Base-by-base conservation (phyloP, 192 early-diverging fungal species). In the Linnemannia hyalina region DNA sequence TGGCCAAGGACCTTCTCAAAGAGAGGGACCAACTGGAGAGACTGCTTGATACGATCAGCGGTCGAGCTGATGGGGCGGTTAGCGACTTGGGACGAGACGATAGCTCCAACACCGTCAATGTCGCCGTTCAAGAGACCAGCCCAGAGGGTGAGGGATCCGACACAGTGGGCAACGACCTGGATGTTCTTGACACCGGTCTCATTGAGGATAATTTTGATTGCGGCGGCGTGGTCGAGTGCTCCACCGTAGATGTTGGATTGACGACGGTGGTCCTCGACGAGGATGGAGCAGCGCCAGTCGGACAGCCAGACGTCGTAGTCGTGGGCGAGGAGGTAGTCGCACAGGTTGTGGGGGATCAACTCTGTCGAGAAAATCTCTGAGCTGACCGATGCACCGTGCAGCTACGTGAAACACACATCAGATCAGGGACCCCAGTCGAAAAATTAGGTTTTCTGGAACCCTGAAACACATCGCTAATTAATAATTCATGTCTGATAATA, bases 281-380 rank as follows among this genome's bases (percentile, higher is more conserved):
- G 29, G 73, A 82, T 77, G 1, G 89, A 87, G 26, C 77, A 54
- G 47, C 89, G 81, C 81, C 82, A 84, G 73, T 90, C 89, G 6
- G 80, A 77, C n/a, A 90, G 73, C 75, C 80, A 90, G 40, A 90
- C 89, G 77, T 90, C 89, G 47, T 90, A 90, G 29, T 82, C 80
- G 26, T 90, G 44, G 20, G 82, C 83, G 8, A 90, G 29, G 36
- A 90, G 77, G 72, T 78, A 89, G 76, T 90, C 89, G 42, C 84
- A 83, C 60, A 90, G 68, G 49, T 76, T 90, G 44, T 88, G 81
- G 32, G 81, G 77, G 29, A 84, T 75, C 76, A 90, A 78, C 32
- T 74, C 72, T n/a, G 89, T 90, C n/a, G 89, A 18, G 41, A 82
- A 88, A 52, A 90, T 87, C 47, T 81, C 78, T 16, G 85, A 80